A percentile compares a stretch with the other conserved stretches of the same genome.
Conservation (phyloP, 495 filamentous ascomycete species). For the Zalerion maritima region DNA sequence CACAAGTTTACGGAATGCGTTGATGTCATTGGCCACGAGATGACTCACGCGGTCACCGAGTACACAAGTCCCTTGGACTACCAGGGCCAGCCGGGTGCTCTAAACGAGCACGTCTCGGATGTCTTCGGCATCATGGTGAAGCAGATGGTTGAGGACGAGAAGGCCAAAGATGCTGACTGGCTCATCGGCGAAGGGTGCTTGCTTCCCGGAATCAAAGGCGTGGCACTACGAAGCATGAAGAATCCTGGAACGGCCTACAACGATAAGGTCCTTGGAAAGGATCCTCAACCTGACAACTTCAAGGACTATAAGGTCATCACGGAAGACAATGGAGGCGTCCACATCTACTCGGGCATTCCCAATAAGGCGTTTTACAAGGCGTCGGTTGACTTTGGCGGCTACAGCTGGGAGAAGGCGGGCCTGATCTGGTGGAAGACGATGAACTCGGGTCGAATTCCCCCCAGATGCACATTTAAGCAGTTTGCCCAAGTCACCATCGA, state of each 20-base stretch:
- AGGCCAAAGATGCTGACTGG: constrained; percentile 32
- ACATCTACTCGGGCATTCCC: constrained; percentile 38
- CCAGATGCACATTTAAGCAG: constrained; percentile 23
- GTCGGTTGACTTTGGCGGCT: constrained; percentile 29
- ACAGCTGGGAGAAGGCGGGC: constrained; percentile 36
- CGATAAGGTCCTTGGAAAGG: constrained; percentile 31
- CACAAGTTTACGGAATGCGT: constrained; percentile 26
- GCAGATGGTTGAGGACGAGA: constrained; percentile 30
- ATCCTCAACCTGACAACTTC: constrained; percentile 29
- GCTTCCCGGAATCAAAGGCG: constrained; percentile 26
- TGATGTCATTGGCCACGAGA: constrained; percentile 38
- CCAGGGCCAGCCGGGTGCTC: constrained; percentile 27
- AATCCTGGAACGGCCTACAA: constrained; percentile 33
- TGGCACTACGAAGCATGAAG: constrained; percentile 34
- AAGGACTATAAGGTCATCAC: constrained; percentile 17
- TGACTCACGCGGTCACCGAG: constrained; percentile 36
- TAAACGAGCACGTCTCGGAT: constrained; percentile 39
- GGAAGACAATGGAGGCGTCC: constrained; percentile 35
- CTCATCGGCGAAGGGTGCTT: constrained; percentile 35
- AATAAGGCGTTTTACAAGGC: constrained; percentile 37
- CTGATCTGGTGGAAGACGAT: constrained; percentile 37
- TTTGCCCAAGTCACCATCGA: constrained; percentile 29
- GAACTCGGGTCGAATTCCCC: constrained; percentile 20
- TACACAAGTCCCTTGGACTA: constrained; percentile 29
- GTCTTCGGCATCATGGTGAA: constrained; percentile 39